Base-by-base conservation (phyloP, 306 rosid genomes). In the Fagus crenata region DNA sequence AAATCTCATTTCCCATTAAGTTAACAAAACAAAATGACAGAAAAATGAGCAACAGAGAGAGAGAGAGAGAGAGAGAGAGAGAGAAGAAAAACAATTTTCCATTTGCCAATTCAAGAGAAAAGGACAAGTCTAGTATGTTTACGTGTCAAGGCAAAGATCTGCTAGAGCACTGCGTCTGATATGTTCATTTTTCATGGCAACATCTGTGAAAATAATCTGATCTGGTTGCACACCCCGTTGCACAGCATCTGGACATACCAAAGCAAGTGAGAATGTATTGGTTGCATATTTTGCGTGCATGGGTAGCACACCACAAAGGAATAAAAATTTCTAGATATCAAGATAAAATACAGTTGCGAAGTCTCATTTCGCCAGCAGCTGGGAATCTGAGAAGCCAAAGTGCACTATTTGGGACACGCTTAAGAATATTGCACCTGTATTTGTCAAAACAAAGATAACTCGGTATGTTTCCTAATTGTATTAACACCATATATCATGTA, bases 321-420 rank as follows among this genome's bases (percentile, higher is more conserved):
- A 61, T 13, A 17, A 65, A 14, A 65, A 65, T 65, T n/a, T 65
- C 13, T 39, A n/a, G 33, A n/a, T 17, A 28, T 14, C 5, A 37
- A 33, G 35, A 13, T 33, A 37, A 78, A 77, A 43, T 85, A 96
- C 99, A 93, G 79, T 92, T 82, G 33, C 94, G 87, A 74, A 96
- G 85, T 81, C 97, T 89, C 92, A 87, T 89, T 90, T 92, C 99
- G 8, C 99, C 99, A 49, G 98, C 94, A 31, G 99, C 99, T 46
- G 99, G 99, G 84, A 96, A 96, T 86, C 91, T 88, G 71, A 96
- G 90, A 76, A 96, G 99, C 99, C 99, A 96, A 73, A 96, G 97
- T 22, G 93, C 99, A 77, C 99, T 91, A 82, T 92, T 90, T 18
- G 99, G 96, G 75, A 96, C 98, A 2, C 98, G 92, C 80, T 86